Conservation (phyloP, 768 basidiomycete species). For the Mrakia gelida region DNA sequence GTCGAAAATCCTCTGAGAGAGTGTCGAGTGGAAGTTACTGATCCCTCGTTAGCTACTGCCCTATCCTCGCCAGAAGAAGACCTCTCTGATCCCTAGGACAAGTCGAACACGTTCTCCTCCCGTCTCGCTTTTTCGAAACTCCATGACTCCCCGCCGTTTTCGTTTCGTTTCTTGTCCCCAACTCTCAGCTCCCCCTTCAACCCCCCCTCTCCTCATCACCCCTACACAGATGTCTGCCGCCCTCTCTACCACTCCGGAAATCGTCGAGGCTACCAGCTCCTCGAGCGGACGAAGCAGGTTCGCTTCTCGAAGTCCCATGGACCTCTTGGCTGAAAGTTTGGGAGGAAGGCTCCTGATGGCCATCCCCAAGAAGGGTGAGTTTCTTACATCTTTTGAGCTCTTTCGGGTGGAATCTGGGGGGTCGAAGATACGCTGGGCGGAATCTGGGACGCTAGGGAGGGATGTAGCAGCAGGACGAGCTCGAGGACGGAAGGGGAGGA, state of each 20-base stretch:
- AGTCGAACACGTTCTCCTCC: neutral
- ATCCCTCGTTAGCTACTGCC: too few relatives aligned
- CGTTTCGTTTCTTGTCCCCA: neutral
- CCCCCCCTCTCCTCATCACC: neutral
- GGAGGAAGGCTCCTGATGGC: constrained; percentile 86
- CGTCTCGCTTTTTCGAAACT: neutral
- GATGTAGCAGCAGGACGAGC: neutral
- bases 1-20: too few relatives aligned
- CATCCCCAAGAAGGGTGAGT: constrained; percentile 90
- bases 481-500: neutral
- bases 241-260: neutral
- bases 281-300: constrained; percentile 21
- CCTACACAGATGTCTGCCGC: neutral
- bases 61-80: too few relatives aligned
- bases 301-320: constrained; percentile 41
- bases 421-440: neutral
- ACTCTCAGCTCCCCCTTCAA: neutral
- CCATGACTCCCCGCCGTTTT: neutral
- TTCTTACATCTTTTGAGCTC: constrained; percentile 36
- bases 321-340: constrained; percentile 67
- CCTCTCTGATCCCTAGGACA: too few relatives aligned
- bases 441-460: neutral
- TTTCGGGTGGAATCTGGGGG: neutral
- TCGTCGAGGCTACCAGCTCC: constrained; percentile 13
- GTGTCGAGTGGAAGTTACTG: too few relatives aligned